phyloP scores from a whole-genome alignment of 2,329 filamentous ascomycete species.

The Botrytis paeoniae region DNA sequence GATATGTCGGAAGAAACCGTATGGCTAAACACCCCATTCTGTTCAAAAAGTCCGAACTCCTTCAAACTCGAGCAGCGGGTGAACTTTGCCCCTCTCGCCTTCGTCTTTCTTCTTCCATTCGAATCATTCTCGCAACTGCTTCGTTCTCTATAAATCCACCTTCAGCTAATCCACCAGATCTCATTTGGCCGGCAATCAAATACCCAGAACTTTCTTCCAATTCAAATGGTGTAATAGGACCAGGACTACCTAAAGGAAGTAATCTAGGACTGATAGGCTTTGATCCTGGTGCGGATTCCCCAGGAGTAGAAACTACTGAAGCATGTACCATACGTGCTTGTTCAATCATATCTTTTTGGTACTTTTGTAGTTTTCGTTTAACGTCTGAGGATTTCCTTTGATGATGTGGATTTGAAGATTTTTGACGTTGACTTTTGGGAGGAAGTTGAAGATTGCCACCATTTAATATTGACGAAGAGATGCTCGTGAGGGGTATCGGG shows the following conservation, averaged over 20 bases:
- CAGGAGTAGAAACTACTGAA: constrained; percentile 31
- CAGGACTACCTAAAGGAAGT: constrained; percentile 54
- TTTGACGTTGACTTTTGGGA: constrained; percentile 32
- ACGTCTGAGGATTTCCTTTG: constrained; percentile 47
- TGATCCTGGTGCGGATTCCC: constrained; percentile 28
- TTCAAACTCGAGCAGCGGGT: constrained; percentile 12
- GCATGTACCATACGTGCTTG: constrained; percentile 49
- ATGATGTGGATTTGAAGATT: constrained; percentile 38
- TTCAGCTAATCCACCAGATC: constrained; percentile 8
- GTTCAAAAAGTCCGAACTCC: not conserved
- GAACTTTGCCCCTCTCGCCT: constrained; percentile 19
- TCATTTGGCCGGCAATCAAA: constrained; percentile 27
- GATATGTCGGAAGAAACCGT: not conserved
- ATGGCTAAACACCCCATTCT: not conserved
- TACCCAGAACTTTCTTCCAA: constrained; percentile 42
- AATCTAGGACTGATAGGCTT: constrained; percentile 52
- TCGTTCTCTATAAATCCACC: constrained; percentile 18
- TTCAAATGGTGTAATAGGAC: constrained; percentile 61
- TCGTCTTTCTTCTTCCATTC: constrained; percentile 16
- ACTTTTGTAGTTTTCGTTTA: constrained; percentile 53
- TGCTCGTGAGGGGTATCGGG: constrained; percentile 24
- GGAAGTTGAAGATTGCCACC: constrained; percentile 32
- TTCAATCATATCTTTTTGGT: constrained; percentile 59
- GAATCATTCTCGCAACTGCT: constrained; percentile 15
- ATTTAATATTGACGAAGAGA: constrained; percentile 26